Conservation (phyloP, 1,139 yeast genomes). For the Geotrichum australiense region DNA sequence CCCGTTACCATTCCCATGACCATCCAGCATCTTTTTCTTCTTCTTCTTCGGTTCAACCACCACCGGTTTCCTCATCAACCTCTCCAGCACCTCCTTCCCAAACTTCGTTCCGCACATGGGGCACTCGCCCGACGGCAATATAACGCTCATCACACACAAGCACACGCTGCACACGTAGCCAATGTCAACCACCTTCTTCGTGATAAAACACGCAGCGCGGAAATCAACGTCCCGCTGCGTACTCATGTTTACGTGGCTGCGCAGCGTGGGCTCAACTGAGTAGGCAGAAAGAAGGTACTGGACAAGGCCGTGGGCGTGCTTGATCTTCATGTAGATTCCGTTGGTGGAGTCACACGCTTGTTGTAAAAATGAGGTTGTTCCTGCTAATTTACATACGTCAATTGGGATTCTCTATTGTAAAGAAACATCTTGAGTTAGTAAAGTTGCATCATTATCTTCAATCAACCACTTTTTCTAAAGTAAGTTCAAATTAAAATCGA, state of each 20-base stretch:
- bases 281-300: slow-evolving; percentile 61
- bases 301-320: slow-evolving; percentile 69
- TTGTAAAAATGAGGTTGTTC: slow-evolving; percentile 75
- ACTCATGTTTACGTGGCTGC: slow-evolving; percentile 71
- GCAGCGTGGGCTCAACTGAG: slow-evolving; percentile 74
- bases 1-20: too few species aligned
- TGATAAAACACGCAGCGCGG: slow-evolving; percentile 87
- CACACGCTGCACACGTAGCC: slow-evolving; percentile 97
- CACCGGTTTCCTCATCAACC: slow-evolving; percentile 48
- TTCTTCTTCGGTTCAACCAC: slow-evolving; percentile 41
- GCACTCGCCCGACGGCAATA: slow-evolving; percentile 48
- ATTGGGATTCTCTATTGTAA: slow-evolving; percentile 54
- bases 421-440: too few species aligned
- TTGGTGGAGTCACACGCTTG: slow-evolving; percentile 95
- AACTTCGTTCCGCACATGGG: slow-evolving; percentile 64
- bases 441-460: background rate
- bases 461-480: too few species aligned
- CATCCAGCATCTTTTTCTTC: slow-evolving; percentile 30
- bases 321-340: slow-evolving; percentile 74
- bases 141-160: slow-evolving; percentile 51
- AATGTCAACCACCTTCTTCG: slow-evolving; percentile 81
- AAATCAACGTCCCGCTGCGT: slow-evolving; percentile 85
- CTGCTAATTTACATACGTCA: slow-evolving; percentile 81
- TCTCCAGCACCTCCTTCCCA: slow-evolving; percentile 51
- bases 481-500: background rate